A percentile compares a stretch with the other conserved stretches of the same genome.
phyloP scores from a whole-genome alignment of 495 filamentous ascomycete species.

The Rhizodiscina lignyota region DNA sequence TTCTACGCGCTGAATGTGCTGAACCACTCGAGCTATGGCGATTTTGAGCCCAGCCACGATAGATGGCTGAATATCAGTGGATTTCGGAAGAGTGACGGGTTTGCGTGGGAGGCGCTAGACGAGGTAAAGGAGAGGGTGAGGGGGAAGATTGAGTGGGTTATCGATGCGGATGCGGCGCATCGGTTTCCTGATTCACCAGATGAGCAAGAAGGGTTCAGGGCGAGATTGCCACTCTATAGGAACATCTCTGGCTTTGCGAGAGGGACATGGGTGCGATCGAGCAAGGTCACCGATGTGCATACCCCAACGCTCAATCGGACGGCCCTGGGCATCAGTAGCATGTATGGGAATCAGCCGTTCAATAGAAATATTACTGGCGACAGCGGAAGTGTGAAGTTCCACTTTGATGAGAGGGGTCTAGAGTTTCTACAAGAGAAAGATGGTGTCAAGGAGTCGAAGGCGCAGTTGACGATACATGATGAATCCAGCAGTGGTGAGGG shows the following conservation, averaged over 20 bases:
- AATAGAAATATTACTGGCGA: constrained; percentile 14
- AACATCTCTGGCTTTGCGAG: constrained; percentile 66
- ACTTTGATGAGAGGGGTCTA: constrained; percentile 5
- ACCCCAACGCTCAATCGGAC: constrained; percentile 32
- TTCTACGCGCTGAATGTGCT: constrained; percentile 45
- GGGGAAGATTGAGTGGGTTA: constrained; percentile 23
- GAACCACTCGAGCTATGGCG: constrained; percentile 56
- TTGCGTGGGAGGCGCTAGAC: constrained; percentile 49
- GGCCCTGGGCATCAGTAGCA: constrained; percentile 25
- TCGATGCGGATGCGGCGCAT: constrained; percentile 6
- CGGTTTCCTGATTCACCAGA: no score
- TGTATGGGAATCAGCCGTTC: constrained; percentile 11
- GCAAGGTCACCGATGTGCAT: constrained; percentile 20
- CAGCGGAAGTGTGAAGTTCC: constrained; percentile 8
- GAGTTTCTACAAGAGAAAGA: constrained; percentile 5
- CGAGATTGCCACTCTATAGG: constrained; percentile 40
- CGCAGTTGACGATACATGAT: constrained; percentile 53
- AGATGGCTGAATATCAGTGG: constrained; percentile 63
- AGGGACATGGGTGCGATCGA: constrained; percentile 56
- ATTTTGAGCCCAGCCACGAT: constrained; percentile 42
- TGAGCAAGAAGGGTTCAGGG: neutral
- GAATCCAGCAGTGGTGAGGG: constrained; percentile 46
- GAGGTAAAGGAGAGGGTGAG: constrained; percentile 25
- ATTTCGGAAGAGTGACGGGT: constrained; percentile 52
- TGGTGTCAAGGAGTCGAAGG: constrained; percentile 34